These are phyloP conservation scores for Fonsecaea pedrosoi DNA, from an alignment of 2,329 filamentous ascomycete genomes.

Conservation along the genomic window DNA sequence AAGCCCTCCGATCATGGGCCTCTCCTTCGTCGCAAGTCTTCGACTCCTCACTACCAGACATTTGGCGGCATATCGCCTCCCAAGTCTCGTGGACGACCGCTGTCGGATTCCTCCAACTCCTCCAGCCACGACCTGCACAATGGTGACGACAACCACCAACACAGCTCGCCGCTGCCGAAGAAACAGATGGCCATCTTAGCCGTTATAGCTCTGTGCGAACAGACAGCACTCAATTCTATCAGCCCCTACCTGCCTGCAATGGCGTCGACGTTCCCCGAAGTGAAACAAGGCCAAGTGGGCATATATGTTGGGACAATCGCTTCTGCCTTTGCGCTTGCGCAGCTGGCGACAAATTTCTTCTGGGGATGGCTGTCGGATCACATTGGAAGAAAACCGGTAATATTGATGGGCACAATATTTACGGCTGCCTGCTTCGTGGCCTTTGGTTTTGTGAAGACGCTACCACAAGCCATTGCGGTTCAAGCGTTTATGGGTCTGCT, in stretches of 20 bases:
- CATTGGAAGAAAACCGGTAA: constrained; percentile 80
- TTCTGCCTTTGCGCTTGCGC: constrained; percentile 88
- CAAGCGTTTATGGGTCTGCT: constrained; percentile 90
- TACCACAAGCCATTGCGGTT: constrained; percentile 84
- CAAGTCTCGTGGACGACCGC: constrained; percentile 53
- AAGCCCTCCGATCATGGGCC: constrained; percentile 40
- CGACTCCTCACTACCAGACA: constrained; percentile 57
- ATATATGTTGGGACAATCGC: constrained; percentile 90
- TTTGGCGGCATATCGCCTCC: constrained; percentile 55
- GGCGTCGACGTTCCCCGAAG: constrained; percentile 82
- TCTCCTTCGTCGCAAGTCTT: constrained; percentile 50
- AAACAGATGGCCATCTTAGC: constrained; percentile 84
- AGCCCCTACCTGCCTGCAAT: constrained; percentile 93
- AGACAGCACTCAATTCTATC: constrained; percentile 96
- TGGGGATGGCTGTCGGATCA: constrained; percentile 86
- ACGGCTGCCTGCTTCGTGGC: constrained; percentile 80
- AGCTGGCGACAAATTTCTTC: constrained; percentile 89
- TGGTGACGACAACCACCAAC: constrained; percentile 40
- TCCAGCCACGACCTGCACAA: constrained; percentile 45
- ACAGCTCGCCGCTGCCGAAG: constrained; percentile 74
- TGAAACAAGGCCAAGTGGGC: constrained; percentile 73
- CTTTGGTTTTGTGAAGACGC: constrained; percentile 83
- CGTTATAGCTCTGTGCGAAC: constrained; percentile 87
- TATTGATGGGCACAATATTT: constrained; percentile 80
- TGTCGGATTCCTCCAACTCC: constrained; percentile 51